Percentiles rank a stretch among this genome's conserved stretches.
These are phyloP conservation scores for Trametes cingulata DNA, from an alignment of 768 basidiomycete genomes.

Conservation along the genomic window DNA sequence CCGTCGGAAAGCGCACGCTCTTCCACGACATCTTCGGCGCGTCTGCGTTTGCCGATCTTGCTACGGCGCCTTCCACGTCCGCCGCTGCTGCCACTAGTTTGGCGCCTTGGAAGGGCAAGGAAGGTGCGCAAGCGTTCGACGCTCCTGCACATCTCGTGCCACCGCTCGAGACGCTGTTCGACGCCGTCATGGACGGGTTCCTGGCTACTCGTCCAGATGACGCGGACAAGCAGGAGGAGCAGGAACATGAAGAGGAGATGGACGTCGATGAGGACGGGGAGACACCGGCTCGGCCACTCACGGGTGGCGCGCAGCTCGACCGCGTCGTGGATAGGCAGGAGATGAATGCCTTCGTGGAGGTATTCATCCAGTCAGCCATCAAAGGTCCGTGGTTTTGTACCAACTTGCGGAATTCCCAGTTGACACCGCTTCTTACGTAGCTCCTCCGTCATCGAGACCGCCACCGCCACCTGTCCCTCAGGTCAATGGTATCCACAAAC, in stretches of 20 bases:
- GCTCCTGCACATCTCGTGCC: constrained; percentile 78
- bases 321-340: constrained; percentile 52
- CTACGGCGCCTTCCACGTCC: constrained; percentile 23
- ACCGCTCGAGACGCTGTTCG: constrained; percentile 70
- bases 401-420: neutral
- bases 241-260: constrained; percentile 20
- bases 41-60: constrained; percentile 55
- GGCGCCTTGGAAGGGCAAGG: constrained; percentile 42
- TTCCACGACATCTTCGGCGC: constrained; percentile 92
- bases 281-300: constrained; percentile 12
- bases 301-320: constrained; percentile 30
- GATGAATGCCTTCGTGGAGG: constrained; percentile 55
- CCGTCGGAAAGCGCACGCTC: constrained; percentile 51
- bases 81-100: constrained; percentile 20
- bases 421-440: neutral
- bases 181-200: constrained; percentile 56
- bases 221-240: constrained; percentile 5
- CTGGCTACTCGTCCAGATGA: constrained; percentile 34
- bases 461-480: constrained; percentile 1
- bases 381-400: constrained; percentile 34
- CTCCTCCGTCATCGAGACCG: constrained; percentile 5
- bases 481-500: constrained; percentile 20
- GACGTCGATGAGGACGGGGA: constrained; percentile 34
- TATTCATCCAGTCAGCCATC: constrained; percentile 60
- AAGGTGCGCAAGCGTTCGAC: constrained; percentile 54